Percentiles rank a stretch among this genome's conserved stretches.
Conservation (phyloP, 1,284 basidiomycete genomes). For the Puccinia triticina region DNA sequence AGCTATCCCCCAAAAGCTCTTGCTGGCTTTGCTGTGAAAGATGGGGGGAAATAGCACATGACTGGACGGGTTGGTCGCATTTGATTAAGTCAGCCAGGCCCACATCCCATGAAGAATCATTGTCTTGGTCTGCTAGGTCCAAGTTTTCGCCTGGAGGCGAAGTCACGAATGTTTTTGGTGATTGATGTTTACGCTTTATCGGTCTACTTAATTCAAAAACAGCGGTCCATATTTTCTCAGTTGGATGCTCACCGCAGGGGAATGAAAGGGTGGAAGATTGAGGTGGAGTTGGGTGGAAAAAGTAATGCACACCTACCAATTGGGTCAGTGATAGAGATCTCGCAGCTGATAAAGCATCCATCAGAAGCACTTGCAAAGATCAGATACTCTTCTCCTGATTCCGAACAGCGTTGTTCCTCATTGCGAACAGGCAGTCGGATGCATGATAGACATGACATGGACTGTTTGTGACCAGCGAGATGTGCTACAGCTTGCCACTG, state of each 20-base stretch:
- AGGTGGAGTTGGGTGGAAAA: no score
- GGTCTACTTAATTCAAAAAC: slow-evolving; percentile 2
- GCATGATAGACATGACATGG: slow-evolving; percentile 41
- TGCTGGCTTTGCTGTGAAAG: slow-evolving; percentile 1
- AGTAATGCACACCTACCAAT: slow-evolving; percentile 13
- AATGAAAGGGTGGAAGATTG: background rate
- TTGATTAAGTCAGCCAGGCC: slow-evolving; percentile 20
- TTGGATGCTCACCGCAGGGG: no score
- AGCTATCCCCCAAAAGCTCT: background rate
- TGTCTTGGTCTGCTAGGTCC: slow-evolving; percentile 14
- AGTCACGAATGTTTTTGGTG: no score
- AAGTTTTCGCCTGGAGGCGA: slow-evolving; percentile 35
- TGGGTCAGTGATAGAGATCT: slow-evolving; percentile 20
- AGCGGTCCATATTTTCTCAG: no score
- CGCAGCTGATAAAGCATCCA: slow-evolving; percentile 34
- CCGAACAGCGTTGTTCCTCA: background rate
- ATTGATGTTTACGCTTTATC: no score
- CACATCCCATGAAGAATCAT: slow-evolving; percentile 16
- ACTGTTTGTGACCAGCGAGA: slow-evolving; percentile 33
- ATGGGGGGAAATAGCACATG: slow-evolving; percentile 29
- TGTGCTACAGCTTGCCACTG: slow-evolving; percentile 23
- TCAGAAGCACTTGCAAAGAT: slow-evolving; percentile 40
- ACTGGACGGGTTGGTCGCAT: slow-evolving; percentile 31
- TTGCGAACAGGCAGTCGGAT: slow-evolving; percentile 7
- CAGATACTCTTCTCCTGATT: slow-evolving; percentile 4